phyloP scores from a whole-genome alignment of 306 rosid genomes.

The Fragaria nilgerrensis region DNA sequence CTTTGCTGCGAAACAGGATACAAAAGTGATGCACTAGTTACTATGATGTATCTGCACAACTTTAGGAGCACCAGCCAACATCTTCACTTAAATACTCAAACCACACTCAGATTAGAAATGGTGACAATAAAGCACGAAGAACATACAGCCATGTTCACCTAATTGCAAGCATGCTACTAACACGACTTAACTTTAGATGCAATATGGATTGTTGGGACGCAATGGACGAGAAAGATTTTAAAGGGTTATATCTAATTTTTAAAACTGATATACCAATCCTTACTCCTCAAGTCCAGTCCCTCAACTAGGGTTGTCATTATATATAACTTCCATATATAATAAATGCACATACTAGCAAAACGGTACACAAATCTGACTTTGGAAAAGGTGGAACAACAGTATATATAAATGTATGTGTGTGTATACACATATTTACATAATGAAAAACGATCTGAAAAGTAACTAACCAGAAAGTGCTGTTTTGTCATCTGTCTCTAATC shows the following conservation, averaged over 20 bases:
- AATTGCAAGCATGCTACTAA: background rate
- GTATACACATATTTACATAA: background rate
- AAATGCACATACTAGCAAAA: background rate
- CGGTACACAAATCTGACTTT: background rate
- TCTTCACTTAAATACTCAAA: background rate
- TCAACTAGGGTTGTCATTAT: background rate
- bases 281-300: slow-evolving; percentile 1
- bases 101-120: slow-evolving; percentile 8
- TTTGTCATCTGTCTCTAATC: slow-evolving; percentile 98
- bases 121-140: slow-evolving; percentile 14
- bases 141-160: background rate
- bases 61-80: slow-evolving; percentile 14
- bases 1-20: slow-evolving; percentile 50
- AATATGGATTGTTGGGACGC: background rate
- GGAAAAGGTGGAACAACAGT: slow-evolving; percentile 1
- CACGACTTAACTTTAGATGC: background rate
- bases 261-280: background rate
- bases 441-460: background rate
- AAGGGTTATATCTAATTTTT: background rate
- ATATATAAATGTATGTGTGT: background rate
- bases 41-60: slow-evolving; percentile 10
- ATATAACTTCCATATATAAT: background rate
- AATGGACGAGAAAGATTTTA: background rate
- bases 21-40: slow-evolving; percentile 20
- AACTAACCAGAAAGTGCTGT: slow-evolving; percentile 94